Conservation (phyloP, 805 yeast genomes). For the Yarrowia alimentaria region DNA sequence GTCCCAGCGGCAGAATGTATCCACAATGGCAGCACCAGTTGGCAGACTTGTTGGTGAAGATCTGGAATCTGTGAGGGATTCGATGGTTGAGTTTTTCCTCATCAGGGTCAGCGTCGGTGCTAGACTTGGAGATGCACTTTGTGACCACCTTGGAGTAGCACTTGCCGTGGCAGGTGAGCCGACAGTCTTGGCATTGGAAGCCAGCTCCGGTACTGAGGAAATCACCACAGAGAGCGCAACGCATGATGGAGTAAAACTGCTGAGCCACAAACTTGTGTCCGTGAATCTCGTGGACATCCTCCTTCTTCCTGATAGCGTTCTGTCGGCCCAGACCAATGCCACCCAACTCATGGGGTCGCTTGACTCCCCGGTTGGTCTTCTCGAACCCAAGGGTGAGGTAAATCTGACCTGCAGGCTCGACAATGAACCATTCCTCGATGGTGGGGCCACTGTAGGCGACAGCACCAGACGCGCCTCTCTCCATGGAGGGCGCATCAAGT, state of each 20-base stretch:
- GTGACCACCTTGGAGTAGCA: conserved; percentile 78
- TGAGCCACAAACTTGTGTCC: conserved; percentile 97
- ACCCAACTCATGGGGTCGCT: conserved; percentile 49
- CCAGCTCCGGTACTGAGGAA: conserved; percentile 81
- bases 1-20: conserved; percentile 90
- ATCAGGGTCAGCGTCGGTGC: conserved; percentile 59
- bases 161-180: conserved; percentile 72
- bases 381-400: conserved; percentile 74
- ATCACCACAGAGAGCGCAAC: conserved; percentile 96
- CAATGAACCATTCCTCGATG: conserved; percentile 79
- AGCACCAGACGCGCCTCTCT: neutral
- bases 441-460: conserved; percentile 21
- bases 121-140: conserved; percentile 73
- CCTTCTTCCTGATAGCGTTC: conserved; percentile 94
- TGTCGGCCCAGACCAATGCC: conserved; percentile 74
- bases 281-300: conserved; percentile 80
- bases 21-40: conserved; percentile 99
- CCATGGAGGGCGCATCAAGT: conserved; percentile 10
- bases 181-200: conserved; percentile 77
- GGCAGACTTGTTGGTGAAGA: conserved; percentile 88
- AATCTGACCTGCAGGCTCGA: conserved; percentile 94
- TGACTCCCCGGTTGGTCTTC: conserved; percentile 56
- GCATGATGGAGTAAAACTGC: conserved; percentile 93
- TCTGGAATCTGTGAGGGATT: conserved; percentile 94
- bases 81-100: conserved; percentile 90